Evolutionary conservation across 306 rosid genomes (phyloP), one percentile per base, ranked within the genome.

Genomic region (Gleditsia sinensis): DNA sequence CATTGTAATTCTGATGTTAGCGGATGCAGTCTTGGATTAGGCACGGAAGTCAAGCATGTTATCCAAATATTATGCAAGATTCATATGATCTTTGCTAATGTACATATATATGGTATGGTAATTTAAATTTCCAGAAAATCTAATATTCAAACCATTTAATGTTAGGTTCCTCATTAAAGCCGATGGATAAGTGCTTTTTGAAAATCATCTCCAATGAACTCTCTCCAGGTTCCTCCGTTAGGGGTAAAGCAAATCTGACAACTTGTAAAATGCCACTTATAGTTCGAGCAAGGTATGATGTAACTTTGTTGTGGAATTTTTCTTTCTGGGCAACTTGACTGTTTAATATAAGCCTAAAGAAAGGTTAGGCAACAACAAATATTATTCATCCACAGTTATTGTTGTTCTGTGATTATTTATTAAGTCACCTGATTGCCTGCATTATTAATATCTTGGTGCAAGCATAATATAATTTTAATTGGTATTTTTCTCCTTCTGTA

Each of bases 241-340:
- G 71, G 79, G 85, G 76, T 53, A 82, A 77, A 73, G 65, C 77
- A 72, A 72, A 57, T 37, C 65, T 64, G 40, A 58, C 71, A 37
- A 42, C 86, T 5, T 68, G 48, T 17, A 83, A 72, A 64, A 80
- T 34, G 55, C 12, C 83, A 43, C 51, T 84, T 37, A 37, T 82
- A 57, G 87, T 86, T 59, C 93, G 77, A 78, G 89, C 93, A 68
- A 42, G 86, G 90, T 88, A 74, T 23, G 84, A 46, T 63, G 0
- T 55, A n/a, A 27, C 43, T 60, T 75, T 69, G 6, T 20, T 19
- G 1, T 56, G 50, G 48, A 48, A 49, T 33, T 3, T 40, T 66
- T 6, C 16, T n/a, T n/a, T n/a, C n/a, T n/a, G n/a, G 1, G 53
- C 53, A 13, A 49, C 71, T 39, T 32, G 16, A 17, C 51, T 63